phyloP scores from a whole-genome alignment of 345 rosid species.

The Turritis glabra region DNA sequence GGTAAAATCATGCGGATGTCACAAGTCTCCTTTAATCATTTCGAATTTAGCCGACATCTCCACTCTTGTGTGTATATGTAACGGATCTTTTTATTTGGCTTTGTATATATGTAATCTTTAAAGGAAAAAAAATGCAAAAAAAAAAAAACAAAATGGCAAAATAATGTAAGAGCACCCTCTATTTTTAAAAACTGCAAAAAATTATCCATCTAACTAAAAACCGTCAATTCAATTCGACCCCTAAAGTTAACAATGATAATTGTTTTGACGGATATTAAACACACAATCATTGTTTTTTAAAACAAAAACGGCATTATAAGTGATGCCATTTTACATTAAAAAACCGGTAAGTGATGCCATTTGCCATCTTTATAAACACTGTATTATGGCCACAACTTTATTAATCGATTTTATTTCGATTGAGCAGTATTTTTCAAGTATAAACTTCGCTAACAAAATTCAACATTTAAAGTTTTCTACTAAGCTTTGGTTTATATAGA shows the following conservation, averaged over 20 bases:
- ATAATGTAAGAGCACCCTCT: not conserved
- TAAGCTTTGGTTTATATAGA: not conserved
- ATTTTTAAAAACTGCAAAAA: not conserved
- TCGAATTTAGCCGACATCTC: slow-evolving; percentile 22
- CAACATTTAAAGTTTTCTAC: not conserved
- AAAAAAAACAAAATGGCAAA: not conserved
- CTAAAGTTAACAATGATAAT: not conserved
- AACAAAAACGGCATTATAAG: not conserved
- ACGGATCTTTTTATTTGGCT: not conserved
- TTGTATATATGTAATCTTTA: not conserved
- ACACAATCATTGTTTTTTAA: not conserved
- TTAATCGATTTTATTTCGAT: not conserved
- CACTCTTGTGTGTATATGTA: not conserved
- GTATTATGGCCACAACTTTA: not conserved
- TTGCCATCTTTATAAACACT: too few species aligned
- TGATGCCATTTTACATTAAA: too few species aligned
- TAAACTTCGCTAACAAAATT: not conserved
- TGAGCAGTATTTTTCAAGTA: not conserved
- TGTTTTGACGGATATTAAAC: not conserved
- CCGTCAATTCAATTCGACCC: not conserved
- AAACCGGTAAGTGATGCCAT: too few species aligned
- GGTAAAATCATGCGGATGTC: slow-evolving; percentile 13
- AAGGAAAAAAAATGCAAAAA: not conserved
- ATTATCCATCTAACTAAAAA: not conserved
- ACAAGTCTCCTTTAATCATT: slow-evolving; percentile 19